These are phyloP conservation scores for Phytophthora multivora DNA, from an alignment of 352 stramenopile genomes.

Conservation along the genomic window DNA sequence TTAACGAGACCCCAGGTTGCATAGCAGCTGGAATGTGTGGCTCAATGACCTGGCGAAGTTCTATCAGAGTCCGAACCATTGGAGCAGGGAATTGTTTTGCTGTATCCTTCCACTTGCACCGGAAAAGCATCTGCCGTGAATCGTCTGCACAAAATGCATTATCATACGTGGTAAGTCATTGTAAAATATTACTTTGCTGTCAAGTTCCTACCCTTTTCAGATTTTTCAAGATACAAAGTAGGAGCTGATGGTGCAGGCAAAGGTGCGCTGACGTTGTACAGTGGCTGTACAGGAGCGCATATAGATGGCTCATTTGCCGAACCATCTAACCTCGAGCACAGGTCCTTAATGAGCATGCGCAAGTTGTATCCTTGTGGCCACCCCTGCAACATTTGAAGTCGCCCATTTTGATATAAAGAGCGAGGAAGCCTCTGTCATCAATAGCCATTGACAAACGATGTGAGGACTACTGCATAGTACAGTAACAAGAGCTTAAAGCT, in stretches of 20 bases:
- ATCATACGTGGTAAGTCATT: neutral
- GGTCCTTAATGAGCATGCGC: conserved; percentile 46
- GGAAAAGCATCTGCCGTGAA: conserved; percentile 47
- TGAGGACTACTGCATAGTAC: neutral
- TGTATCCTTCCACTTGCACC: conserved; percentile 69
- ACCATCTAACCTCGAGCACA: conserved; percentile 44
- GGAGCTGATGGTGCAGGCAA: conserved; percentile 43
- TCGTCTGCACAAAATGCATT: conserved; percentile 2
- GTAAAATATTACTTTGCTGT: neutral
- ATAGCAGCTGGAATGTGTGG: conserved; percentile 45
- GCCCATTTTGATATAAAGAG: conserved; percentile 38
- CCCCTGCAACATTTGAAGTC: conserved; percentile 48
- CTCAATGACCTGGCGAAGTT: conserved; percentile 43
- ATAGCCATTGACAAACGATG: neutral
- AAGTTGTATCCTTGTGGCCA: conserved; percentile 67
- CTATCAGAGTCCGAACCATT: conserved; percentile 27
- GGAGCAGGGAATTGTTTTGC: conserved; percentile 49
- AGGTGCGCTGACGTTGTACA: conserved; percentile 14
- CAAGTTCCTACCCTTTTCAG: conserved; percentile 14
- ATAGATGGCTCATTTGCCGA: conserved; percentile 1
- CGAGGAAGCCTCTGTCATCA: conserved; percentile 47
- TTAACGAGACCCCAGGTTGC: conserved; percentile 32
- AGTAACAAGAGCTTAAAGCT: neutral
- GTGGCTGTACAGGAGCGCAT: conserved; percentile 23
- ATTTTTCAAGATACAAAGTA: conserved; percentile 26